These are phyloP conservation scores for Aurinia saxatilis DNA, from an alignment of 345 rosid species.

Conservation along the genomic window DNA sequence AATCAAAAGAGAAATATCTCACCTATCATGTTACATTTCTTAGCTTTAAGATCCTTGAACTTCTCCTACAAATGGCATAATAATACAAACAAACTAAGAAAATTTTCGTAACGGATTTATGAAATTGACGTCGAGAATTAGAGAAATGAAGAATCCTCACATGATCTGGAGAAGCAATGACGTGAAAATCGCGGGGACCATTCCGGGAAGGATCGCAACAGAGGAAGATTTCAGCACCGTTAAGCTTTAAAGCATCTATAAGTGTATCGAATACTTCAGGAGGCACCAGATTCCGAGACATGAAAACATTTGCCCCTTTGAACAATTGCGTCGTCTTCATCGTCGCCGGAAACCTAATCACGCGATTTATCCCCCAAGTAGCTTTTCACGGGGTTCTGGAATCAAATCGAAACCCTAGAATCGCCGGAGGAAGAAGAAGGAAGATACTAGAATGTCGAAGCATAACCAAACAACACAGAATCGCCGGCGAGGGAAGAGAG, in stretches of 20 bases:
- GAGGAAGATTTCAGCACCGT: constrained; percentile 77
- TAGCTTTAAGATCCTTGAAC: constrained; percentile 71
- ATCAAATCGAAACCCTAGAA: not conserved
- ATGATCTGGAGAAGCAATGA: constrained; percentile 73
- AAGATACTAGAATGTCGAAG: not conserved
- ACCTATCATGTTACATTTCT: constrained; percentile 84
- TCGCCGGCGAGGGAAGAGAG: not conserved
- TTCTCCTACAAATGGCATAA: constrained; percentile 58
- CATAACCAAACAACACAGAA: not conserved
- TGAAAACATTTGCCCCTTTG: constrained; percentile 63
- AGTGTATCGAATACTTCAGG: constrained; percentile 84
- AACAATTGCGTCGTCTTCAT: constrained; percentile 61
- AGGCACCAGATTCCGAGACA: constrained; percentile 81
- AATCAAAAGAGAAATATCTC: not conserved
- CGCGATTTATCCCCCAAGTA: not conserved
- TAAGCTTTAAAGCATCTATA: constrained; percentile 73
- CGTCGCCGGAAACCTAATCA: constrained; percentile 23
- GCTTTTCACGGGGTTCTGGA: not conserved
- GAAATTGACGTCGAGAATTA: not conserved
- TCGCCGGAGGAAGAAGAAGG: not conserved
- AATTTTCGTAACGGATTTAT: not conserved
- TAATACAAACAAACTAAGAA: not conserved
- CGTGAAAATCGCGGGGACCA: constrained; percentile 65
- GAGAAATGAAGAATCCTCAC: constrained; percentile 18
- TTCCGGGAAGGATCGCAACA: constrained; percentile 90